Base-by-base conservation (phyloP, 306 rosid genomes). In the Gleditsia sinensis region DNA sequence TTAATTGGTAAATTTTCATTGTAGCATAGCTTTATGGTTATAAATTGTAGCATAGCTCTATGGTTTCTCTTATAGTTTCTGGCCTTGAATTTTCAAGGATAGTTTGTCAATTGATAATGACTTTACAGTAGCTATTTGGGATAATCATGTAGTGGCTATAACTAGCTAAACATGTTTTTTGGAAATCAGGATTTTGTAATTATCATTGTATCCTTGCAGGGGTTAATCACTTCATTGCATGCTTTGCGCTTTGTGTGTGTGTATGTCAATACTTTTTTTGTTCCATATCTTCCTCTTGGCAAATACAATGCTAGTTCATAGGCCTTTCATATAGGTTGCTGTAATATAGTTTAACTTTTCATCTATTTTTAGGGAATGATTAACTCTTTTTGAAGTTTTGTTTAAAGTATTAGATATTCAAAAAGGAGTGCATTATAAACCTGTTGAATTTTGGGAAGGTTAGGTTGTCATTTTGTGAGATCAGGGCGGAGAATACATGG, bases 21-120 rank as follows among this genome's bases (percentile, higher is more conserved):
- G n/a, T n/a, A n/a, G n/a, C n/a, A n/a, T n/a, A n/a, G n/a, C n/a
- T n/a, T n/a, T n/a, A n/a, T n/a, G n/a, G n/a, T n/a, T n/a, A n/a
- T n/a, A n/a, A n/a, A n/a, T n/a, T n/a, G n/a, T n/a, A n/a, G n/a
- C n/a, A n/a, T n/a, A n/a, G n/a, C n/a, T n/a, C n/a, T n/a, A n/a
- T n/a, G 98, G 99, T 95, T 82, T n/a, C 8, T 79, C 50, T 30
- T 13, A 57, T 9, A 63, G 34, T 36, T 55, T 72, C 28, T 34
- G 54, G 2, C 27, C 51, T 68, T 56, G 37, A 24, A 36, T 57
- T 27, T 42, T 39, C 3, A 17, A 25, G 11, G 46, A 57, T 59
- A 72, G 33, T 50, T 23, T 4, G 28, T 57, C 71, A 50, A 25
- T 74, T 74, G 55, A 57, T 39, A 11, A 62, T 32, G 43, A 28